Conservation (phyloP, 2,329 filamentous ascomycete genomes). For the Mycogone perniciosa region DNA sequence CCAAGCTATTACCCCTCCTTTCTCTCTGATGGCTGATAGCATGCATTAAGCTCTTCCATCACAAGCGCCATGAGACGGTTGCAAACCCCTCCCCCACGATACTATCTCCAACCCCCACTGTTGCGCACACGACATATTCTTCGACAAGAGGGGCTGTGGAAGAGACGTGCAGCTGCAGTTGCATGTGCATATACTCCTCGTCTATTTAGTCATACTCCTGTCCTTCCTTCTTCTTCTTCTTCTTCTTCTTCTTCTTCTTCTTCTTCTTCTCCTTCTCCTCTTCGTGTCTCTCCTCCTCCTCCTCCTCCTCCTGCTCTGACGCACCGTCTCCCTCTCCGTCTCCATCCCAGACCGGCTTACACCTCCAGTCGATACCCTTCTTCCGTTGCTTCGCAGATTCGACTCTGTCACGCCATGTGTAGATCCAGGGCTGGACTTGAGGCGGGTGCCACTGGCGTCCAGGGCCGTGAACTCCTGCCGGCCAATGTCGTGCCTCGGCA, state of each 20-base stretch:
- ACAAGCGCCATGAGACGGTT: no score
- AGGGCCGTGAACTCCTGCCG: constrained; percentile 71
- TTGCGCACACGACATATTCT: no score
- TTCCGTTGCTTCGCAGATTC: not conserved
- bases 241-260: not conserved
- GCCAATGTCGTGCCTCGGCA: constrained; percentile 87
- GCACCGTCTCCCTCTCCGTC: not conserved
- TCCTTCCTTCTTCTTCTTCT: not conserved
- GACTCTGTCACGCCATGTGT: constrained; percentile 12
- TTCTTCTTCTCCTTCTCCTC: not conserved
- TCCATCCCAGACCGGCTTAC: not conserved
- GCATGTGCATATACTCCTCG: no score
- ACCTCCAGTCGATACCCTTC: not conserved
- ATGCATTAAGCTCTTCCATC: no score
- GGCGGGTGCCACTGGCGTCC: constrained; percentile 16
- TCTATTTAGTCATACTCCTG: no score
- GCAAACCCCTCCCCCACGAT: no score
- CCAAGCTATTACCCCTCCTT: no score
- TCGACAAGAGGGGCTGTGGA: no score
- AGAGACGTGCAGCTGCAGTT: no score
- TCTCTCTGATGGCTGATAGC: no score
- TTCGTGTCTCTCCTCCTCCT: not conserved
- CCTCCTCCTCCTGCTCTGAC: not conserved
- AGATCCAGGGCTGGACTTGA: constrained; percentile 11
- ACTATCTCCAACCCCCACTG: no score